Base-by-base conservation (phyloP, 1,139 yeast species). In the Magnusiomyces suaveolens region DNA sequence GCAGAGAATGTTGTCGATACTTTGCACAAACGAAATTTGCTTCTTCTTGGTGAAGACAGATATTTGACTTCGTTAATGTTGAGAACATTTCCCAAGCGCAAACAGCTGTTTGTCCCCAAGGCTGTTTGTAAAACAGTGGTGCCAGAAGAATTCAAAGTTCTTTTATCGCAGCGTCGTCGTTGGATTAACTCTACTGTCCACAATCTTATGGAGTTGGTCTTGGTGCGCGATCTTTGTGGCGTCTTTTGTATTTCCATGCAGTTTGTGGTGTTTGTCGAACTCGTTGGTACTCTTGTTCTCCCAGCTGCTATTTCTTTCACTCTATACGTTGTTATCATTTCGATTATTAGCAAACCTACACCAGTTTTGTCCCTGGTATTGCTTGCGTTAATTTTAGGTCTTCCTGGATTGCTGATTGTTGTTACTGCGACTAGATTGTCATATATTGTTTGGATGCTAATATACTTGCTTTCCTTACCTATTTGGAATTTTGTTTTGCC, bases 151-250 rank as follows among this genome's bases (percentile, higher is more conserved):
- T 89, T 92, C 68, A 76, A 72, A 59, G 95, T 90, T 47, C 74
- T 92, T 63, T 74, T 92, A 54, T 90, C 97, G 1, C 98, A 92
- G 69, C 84, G 98, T 69, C 87, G 98, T 72, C 87, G 98, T 69
- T 92, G 98, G 98, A 92, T 92, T 64, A 92, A 92, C 70, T 89
- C 97, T 1, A 92, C 98, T 0, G 95, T 92, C 50, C 98, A 92
- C 70, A 92, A 92, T 66, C 79, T 92, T 67, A 80, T 92, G 84
- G 98, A 92, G 70, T 79, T 92, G 63, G 87, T 86, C 1, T 73
- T 89, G 62, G 95, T 90, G 41, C 82, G 84, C 56, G 97, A 92
- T 69, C 77, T 92, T 61, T 92, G 98, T 77, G 98, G 98, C 61
- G 92, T 96, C 0, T 92, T 92, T 69, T 90, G 97, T 64, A 87